Base-by-base conservation (phyloP, 2,329 filamentous ascomycete genomes). In the Diaporthe velutina region DNA sequence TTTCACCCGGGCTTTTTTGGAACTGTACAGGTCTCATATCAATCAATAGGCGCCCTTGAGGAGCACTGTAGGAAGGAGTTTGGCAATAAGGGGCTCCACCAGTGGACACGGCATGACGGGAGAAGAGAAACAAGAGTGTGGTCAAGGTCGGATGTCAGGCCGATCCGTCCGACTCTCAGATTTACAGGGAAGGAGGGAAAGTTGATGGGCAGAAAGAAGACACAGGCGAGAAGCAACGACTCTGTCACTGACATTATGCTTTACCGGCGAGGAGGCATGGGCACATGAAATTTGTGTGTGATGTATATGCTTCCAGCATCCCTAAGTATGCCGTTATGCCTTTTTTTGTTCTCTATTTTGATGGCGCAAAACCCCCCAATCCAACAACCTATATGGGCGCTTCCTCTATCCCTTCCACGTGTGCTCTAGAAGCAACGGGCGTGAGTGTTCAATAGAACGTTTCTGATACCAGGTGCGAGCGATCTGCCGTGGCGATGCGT, bases 21-120 rank as follows among this genome's bases (percentile, higher is more conserved):
- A 71, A 67, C 76, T 76, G 77, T 70, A 75, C 45, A 38, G 58
- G n/a, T 55, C 33, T 61, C 28, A 45, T 22, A 38, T 52, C 30
- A 40, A 55, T 17, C 33, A 54, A 19, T 42, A 55, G 30, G 48
- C n/a, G 19, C 45, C 28, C 19, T 48, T 30, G 54, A 61, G 30
- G 25, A 50, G 42, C n/a, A 22, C 45, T 28, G 38, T n/a, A 57
- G 30, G 38, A 48, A 61, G 57, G 70, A 72, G 45, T 48, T 60
- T 33, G 70, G 57, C 38, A 73, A 73, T 50, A 25, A 33, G 58
- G 42, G 71, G n/a, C 45, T 54, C 42, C 30, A 45, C 42, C 57
- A 55, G 58, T n/a, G 70, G 60, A 42, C 58, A 30, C 25, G 33
- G 45, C 8, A 52, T n/a, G 35, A 70, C 57, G 50, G 15, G 67